phyloP scores from a whole-genome alignment of 768 basidiomycete species.

The Tulasnella sp. region DNA sequence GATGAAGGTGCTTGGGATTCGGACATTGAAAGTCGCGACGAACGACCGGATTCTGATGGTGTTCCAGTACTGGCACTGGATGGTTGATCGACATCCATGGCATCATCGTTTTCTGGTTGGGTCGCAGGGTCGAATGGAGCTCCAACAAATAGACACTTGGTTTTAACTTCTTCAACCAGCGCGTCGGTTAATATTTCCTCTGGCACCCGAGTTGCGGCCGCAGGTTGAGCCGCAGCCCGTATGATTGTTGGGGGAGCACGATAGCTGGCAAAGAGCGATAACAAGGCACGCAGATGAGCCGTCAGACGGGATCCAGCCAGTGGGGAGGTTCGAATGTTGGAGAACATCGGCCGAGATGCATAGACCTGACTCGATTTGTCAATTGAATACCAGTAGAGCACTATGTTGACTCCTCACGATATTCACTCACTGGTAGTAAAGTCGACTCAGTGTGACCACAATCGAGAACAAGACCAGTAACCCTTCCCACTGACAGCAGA shows the following conservation, averaged over 20 bases:
- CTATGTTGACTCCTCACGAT: conserved; percentile 41
- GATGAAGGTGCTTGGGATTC: conserved; percentile 26
- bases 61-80: conserved; percentile 11
- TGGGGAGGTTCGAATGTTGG: conserved; percentile 81
- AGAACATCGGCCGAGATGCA: conserved; percentile 83
- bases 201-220: conserved; percentile 62
- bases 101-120: conserved; percentile 33
- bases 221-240: conserved; percentile 61
- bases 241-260: conserved; percentile 79
- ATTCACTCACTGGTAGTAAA: conserved; percentile 72
- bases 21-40: conserved; percentile 28
- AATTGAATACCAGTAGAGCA: background rate
- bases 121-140: conserved; percentile 34
- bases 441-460: conserved; percentile 91
- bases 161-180: conserved; percentile 89
- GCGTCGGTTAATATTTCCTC: conserved; percentile 76
- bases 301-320: conserved; percentile 83
- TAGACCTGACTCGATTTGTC: conserved; percentile 64
- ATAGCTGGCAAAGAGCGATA: conserved; percentile 82
- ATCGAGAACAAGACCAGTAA: conserved; percentile 93
- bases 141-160: conserved; percentile 87
- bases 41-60: conserved; percentile 25
- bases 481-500: conserved; percentile 80
- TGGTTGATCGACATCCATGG: conserved; percentile 37
- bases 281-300: conserved; percentile 75